These are phyloP conservation scores for Zalaria obscura DNA, from an alignment of 2,329 filamentous ascomycete genomes.

Conservation along the genomic window DNA sequence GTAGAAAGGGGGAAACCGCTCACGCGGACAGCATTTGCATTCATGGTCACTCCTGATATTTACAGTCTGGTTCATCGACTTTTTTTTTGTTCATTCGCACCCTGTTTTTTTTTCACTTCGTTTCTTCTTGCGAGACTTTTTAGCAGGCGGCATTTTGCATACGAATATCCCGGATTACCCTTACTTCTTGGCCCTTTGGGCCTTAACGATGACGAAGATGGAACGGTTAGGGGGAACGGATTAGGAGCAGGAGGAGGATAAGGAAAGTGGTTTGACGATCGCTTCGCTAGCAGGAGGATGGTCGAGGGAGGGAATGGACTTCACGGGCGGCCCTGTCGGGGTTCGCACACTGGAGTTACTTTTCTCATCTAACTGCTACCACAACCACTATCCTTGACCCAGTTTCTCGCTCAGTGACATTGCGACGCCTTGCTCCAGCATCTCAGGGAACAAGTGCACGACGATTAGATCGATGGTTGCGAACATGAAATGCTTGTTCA, in stretches of 20 bases:
- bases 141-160: not conserved
- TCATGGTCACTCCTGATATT: not conserved
- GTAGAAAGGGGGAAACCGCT: too few relatives aligned
- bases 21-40: too few relatives aligned
- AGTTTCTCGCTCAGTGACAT: not conserved
- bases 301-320: too few relatives aligned
- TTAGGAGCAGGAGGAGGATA: too few relatives aligned
- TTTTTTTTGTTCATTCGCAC: not conserved
- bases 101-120: not conserved
- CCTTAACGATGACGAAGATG: too few relatives aligned
- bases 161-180: not conserved
- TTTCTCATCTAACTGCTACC: not conserved
- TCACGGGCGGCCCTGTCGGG: too few relatives aligned
- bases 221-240: too few relatives aligned
- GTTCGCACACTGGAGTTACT: too few relatives aligned
- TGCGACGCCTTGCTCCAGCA: constrained; percentile 27
- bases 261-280: too few relatives aligned
- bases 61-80: not conserved
- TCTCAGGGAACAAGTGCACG: constrained; percentile 71
- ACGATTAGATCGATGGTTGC: constrained; percentile 67
- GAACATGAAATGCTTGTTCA: constrained; percentile 87
- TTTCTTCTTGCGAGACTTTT: not conserved
- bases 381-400: not conserved
- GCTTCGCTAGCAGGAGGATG: too few relatives aligned
- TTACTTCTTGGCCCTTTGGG: too few relatives aligned